Conservation (phyloP, 2,329 filamentous ascomycete species). For the Epichloe bromicola region DNA sequence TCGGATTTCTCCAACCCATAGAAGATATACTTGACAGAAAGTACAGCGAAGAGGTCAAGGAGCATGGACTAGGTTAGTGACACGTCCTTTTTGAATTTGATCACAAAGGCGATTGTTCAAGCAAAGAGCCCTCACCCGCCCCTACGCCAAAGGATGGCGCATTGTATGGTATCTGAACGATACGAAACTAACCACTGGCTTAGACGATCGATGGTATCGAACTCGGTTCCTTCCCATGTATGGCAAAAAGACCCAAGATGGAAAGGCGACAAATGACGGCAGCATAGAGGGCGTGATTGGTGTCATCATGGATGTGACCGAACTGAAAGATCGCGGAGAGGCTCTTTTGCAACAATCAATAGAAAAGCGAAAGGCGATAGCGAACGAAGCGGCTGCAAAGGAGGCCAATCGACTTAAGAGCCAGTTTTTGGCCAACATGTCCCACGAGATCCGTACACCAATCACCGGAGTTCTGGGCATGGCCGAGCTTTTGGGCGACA, state of each 20-base stretch:
- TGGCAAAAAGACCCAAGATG: constrained; percentile 40
- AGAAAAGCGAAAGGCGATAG: constrained; percentile 57
- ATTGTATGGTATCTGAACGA: too few relatives aligned
- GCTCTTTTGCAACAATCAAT: constrained; percentile 50
- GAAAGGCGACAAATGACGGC: constrained; percentile 29
- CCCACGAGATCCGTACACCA: constrained; percentile 66
- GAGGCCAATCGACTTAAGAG: constrained; percentile 71
- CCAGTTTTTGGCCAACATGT: constrained; percentile 71
- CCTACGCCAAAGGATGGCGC: too few relatives aligned
- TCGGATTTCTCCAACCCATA: constrained; percentile 43
- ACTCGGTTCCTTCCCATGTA: constrained; percentile 58
- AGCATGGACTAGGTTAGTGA: constrained; percentile 41
- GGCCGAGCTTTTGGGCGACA: constrained; percentile 61
- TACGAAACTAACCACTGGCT: constrained; percentile 3
- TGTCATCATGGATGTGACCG: constrained; percentile 69
- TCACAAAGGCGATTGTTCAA: neutral
- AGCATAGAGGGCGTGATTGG: constrained; percentile 61
- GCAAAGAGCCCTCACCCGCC: neutral
- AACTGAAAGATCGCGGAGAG: constrained; percentile 51
- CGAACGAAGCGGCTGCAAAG: constrained; percentile 66
- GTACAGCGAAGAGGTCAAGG: constrained; percentile 46
- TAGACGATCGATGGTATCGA: constrained; percentile 53
- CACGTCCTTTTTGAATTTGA: neutral
- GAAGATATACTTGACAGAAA: constrained; percentile 52
- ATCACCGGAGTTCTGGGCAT: constrained; percentile 74